Conservation (phyloP, 2,329 filamentous ascomycete species). For the Arachnomyces sp. region DNA sequence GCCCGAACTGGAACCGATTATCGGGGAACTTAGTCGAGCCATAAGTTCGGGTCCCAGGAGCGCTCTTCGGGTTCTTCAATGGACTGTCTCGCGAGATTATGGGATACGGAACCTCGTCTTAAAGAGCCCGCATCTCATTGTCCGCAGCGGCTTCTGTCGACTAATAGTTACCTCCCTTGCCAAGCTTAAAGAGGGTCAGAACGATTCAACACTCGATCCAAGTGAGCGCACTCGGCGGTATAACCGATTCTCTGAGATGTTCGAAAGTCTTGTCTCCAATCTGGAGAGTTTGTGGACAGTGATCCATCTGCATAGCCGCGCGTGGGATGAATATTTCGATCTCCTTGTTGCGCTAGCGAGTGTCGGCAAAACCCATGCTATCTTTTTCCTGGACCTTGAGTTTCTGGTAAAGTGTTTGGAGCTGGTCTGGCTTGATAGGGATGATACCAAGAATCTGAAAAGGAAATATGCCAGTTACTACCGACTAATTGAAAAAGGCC, state of each 20-base stretch:
- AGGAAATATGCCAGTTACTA: constrained; percentile 45
- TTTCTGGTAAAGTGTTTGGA: constrained; percentile 54
- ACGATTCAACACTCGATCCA: constrained; percentile 18
- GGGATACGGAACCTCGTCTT: constrained; percentile 60
- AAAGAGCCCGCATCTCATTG: constrained; percentile 48
- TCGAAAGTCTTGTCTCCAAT: constrained; percentile 35
- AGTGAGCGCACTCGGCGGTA: constrained; percentile 20
- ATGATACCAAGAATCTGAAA: constrained; percentile 42
- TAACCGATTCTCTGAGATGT: constrained; percentile 19
- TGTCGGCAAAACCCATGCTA: constrained; percentile 53
- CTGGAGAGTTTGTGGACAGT: constrained; percentile 53
- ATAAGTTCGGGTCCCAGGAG: constrained; percentile 48
- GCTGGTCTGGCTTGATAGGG: constrained; percentile 54
- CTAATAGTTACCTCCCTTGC: constrained; percentile 48
- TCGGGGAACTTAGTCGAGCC: constrained; percentile 45
- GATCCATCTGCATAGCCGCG: constrained; percentile 55
- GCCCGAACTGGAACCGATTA: constrained; percentile 53
- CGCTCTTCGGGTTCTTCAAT: constrained; percentile 54
- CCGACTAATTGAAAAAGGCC: constrained; percentile 39
- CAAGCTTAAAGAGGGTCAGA: constrained; percentile 42
- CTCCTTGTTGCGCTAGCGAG: constrained; percentile 60
- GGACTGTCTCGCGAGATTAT: constrained; percentile 50
- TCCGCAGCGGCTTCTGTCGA: constrained; percentile 48
- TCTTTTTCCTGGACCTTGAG: constrained; percentile 52
- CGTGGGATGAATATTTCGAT: constrained; percentile 72